These are phyloP conservation scores for Casuarina cunninghamiana DNA, from an alignment of 306 rosid species.

Conservation along the genomic window DNA sequence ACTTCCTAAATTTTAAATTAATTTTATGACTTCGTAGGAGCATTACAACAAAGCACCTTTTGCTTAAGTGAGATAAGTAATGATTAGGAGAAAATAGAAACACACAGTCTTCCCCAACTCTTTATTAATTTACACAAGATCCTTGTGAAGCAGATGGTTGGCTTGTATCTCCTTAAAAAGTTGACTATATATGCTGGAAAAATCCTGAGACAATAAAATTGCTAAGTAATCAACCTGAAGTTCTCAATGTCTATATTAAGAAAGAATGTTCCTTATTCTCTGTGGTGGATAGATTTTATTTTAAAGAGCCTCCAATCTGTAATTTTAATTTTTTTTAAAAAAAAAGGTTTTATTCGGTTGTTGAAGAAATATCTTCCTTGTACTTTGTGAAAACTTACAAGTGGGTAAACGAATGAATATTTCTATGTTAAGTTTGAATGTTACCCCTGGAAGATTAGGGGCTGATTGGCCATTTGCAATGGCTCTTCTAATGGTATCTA, in stretches of 20 bases:
- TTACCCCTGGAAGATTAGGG: too few relatives aligned
- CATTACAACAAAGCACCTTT: background rate
- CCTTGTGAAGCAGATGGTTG: background rate
- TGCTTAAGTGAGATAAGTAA: background rate
- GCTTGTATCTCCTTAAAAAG: background rate
- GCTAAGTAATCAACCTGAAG: background rate
- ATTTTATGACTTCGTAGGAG: background rate
- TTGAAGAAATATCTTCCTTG: background rate
- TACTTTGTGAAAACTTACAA: background rate
- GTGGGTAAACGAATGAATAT: background rate
- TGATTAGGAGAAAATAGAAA: background rate
- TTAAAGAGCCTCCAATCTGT: background rate
- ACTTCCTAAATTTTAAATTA: background rate
- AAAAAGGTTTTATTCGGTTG: background rate
- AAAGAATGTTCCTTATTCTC: background rate
- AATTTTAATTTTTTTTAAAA: background rate
- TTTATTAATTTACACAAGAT: background rate
- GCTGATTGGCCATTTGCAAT: too few relatives aligned
- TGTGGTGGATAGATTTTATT: background rate
- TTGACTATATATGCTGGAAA: background rate
- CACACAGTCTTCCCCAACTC: background rate
- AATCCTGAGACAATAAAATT: background rate
- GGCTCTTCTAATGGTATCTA: background rate
- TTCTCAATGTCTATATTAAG: background rate
- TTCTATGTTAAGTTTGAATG: background rate